A percentile compares a stretch with the other conserved stretches of the same genome.
These are phyloP conservation scores for Metschnikowia lochheadii DNA, from an alignment of 805 yeast species.

Conservation along the genomic window DNA sequence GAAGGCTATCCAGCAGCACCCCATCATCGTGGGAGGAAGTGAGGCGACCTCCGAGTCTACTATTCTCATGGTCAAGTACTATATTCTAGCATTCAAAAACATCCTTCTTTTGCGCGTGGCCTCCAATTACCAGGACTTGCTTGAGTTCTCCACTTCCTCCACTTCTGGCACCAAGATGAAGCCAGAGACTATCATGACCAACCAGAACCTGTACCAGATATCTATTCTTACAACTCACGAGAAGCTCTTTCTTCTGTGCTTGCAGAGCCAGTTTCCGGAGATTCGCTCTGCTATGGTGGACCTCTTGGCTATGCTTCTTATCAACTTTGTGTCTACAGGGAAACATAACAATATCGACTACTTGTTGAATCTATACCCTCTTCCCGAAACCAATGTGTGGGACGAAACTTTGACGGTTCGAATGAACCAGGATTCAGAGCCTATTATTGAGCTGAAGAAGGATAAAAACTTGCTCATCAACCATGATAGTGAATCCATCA, in stretches of 20 bases:
- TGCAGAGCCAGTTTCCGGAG: conserved; percentile 31
- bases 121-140: conserved; percentile 35
- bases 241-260: conserved; percentile 26
- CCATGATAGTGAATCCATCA: conserved; percentile 28
- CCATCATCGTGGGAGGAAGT: conserved; percentile 16
- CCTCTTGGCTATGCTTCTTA: conserved; percentile 29
- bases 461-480: conserved; percentile 19
- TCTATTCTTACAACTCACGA: conserved; percentile 28
- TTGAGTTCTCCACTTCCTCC: conserved; percentile 33
- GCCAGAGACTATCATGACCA: conserved; percentile 39
- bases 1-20: conserved; percentile 23
- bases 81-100: conserved; percentile 30
- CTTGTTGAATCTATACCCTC: conserved; percentile 26
- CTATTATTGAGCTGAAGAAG: conserved; percentile 16
- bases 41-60: conserved; percentile 16
- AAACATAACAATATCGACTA: conserved; percentile 34
- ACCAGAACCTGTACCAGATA: conserved; percentile 36
- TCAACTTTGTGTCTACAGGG: conserved; percentile 37
- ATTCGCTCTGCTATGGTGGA: conserved; percentile 37
- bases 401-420: conserved; percentile 19
- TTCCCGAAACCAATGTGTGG: conserved; percentile 33
- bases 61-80: conserved; percentile 28
- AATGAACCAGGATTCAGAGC: conserved; percentile 21
- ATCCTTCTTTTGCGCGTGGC: conserved; percentile 30
- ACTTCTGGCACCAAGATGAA: conserved; percentile 38